These are phyloP conservation scores for Kingdonia uniflora DNA, from an alignment of 164 flowering plant species.

Conservation along the genomic window DNA sequence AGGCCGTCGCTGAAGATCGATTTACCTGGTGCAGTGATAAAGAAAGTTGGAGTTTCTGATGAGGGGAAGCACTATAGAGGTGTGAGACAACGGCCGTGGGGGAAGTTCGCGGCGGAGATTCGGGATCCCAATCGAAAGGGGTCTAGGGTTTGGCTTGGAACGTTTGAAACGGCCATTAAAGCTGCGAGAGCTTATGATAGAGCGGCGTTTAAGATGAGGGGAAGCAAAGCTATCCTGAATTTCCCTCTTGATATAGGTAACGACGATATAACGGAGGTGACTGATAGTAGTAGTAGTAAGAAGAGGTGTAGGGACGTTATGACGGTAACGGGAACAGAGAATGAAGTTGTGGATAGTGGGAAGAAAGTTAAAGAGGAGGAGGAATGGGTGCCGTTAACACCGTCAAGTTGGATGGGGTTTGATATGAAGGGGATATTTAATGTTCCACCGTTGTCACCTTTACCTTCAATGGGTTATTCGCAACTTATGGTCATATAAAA, in stretches of 20 bases:
- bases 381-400: constrained; percentile 22
- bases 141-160: constrained; percentile 38
- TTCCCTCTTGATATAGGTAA: constrained; percentile 32
- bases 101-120: constrained; percentile 42
- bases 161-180: constrained; percentile 34
- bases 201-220: constrained; percentile 34
- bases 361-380: background rate
- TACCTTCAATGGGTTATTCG: constrained; percentile 18
- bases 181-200: constrained; percentile 41
- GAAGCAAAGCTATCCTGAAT: constrained; percentile 38
- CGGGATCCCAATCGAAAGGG: constrained; percentile 29
- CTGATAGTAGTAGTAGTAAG: background rate
- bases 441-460: constrained; percentile 30
- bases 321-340: background rate
- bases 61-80: constrained; percentile 31
- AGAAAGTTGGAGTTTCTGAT: background rate
- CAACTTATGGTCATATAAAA: constrained; percentile 19
- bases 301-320: too few species aligned
- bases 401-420: constrained; percentile 21
- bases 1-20: constrained; percentile 18
- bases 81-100: constrained; percentile 37
- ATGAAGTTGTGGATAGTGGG: background rate
- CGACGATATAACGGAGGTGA: background rate
- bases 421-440: constrained; percentile 25
- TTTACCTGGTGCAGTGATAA: constrained; percentile 13